phyloP scores from a whole-genome alignment of 140 eudicot genomes.

The Bidens hawaiensis region DNA sequence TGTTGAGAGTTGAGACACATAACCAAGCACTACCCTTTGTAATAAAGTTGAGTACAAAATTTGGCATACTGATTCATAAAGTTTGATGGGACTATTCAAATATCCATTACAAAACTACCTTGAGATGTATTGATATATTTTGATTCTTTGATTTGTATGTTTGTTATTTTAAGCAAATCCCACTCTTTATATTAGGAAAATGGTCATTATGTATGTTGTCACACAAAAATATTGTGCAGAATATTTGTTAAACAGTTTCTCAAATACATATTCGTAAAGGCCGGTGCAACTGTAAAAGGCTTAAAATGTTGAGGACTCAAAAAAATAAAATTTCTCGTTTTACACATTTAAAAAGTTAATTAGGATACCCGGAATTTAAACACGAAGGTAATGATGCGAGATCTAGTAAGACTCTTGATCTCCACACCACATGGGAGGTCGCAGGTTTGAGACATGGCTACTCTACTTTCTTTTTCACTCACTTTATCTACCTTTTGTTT shows the following conservation, averaged over 20 bases:
- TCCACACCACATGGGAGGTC: too few species aligned
- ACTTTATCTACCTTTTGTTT: too few species aligned
- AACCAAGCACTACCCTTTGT: constrained; percentile 9
- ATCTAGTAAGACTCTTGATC: too few species aligned
- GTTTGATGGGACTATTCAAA: constrained; percentile 19
- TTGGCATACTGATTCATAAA: constrained; percentile 14
- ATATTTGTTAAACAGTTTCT: background rate
- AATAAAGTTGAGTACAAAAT: constrained; percentile 16
- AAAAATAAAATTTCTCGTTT: too few species aligned
- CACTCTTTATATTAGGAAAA: background rate
- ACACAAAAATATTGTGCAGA: too few species aligned
- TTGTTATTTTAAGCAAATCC: background rate
- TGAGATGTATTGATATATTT: background rate
- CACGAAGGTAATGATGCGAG: too few species aligned
- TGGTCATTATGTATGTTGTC: background rate
- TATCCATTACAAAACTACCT: constrained; percentile 1
- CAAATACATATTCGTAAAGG: background rate
- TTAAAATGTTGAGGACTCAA: too few species aligned
- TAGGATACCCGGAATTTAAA: too few species aligned
- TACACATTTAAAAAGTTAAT: too few species aligned
- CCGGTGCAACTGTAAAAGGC: too few species aligned
- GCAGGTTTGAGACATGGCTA: too few species aligned
- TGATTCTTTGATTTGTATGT: background rate
- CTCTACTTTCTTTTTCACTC: too few species aligned
- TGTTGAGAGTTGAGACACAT: constrained; percentile 11